Evolutionary conservation across 495 filamentous ascomycete genomes (phyloP).

Genomic region (Astrocystis sublimbata): DNA sequence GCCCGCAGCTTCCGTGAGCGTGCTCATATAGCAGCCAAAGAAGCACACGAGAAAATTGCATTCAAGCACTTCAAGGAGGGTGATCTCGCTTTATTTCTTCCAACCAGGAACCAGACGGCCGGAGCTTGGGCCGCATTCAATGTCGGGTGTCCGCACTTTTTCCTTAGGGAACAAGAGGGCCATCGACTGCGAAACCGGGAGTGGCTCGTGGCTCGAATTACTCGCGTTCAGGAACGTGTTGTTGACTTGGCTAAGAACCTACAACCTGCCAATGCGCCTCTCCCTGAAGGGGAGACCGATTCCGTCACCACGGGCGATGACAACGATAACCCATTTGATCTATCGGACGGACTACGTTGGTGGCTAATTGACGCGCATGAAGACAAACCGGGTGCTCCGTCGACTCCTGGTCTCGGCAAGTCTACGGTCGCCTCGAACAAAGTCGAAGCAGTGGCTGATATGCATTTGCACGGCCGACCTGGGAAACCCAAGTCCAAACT

Average conservation of each 20-base stretch:
- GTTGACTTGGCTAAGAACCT: constrained; percentile 82
- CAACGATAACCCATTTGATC: constrained; percentile 96
- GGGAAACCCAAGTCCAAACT: constrained; percentile 52
- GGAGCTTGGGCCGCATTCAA: constrained; percentile 99
- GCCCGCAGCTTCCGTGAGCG: constrained; percentile 84
- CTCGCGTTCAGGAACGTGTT: constrained; percentile 86
- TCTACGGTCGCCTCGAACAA: constrained; percentile 87
- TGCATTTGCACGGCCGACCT: constrained; percentile 53
- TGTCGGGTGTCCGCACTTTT: constrained; percentile 93
- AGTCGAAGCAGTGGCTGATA: constrained; percentile 71
- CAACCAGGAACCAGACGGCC: constrained; percentile 88
- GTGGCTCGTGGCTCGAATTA: constrained; percentile 93
- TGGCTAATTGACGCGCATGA: constrained; percentile 91
- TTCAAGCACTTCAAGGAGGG: constrained; percentile 95
- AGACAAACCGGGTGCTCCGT: constrained; percentile 92
- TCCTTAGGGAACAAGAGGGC: constrained; percentile 86
- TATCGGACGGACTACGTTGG: constrained; percentile 94
- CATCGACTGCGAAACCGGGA: constrained; percentile 82
- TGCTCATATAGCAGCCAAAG: constrained; percentile 76
- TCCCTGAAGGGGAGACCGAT: constrained; percentile 38
- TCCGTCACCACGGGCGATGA: constrained; percentile 60
- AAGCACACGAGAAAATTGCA: constrained; percentile 96
- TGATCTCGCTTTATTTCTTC: constrained; percentile 92
- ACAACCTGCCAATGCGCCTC: constrained; percentile 31
- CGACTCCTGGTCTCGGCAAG: constrained; percentile 83